Percentiles rank a stretch among this genome's conserved stretches.
These are phyloP conservation scores for Hanseniaspora taiwanica DNA, from an alignment of 805 yeast genomes.

Conservation along the genomic window DNA sequence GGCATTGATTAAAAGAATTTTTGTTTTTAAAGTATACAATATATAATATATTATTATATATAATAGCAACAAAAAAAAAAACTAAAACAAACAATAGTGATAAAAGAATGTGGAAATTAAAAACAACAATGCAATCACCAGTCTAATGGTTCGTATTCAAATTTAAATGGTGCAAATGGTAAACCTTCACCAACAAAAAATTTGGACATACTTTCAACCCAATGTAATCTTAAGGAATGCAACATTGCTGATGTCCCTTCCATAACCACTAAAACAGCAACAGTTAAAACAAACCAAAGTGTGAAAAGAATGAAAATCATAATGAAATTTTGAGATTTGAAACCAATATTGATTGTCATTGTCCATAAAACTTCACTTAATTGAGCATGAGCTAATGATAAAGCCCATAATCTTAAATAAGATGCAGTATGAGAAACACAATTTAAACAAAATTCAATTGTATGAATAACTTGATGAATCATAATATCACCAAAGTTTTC, in stretches of 20 bases:
- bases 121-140: constrained; percentile 2
- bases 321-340: constrained; percentile 33
- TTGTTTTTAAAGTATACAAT: no score
- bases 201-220: constrained; percentile 78
- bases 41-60: no score
- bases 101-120: neutral
- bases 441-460: constrained; percentile 67
- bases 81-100: neutral
- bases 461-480: constrained; percentile 70
- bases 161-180: constrained; percentile 51
- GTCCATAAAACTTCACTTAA: constrained; percentile 62
- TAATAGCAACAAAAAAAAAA: neutral
- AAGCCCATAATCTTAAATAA: constrained; percentile 65
- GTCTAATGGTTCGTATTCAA: constrained; percentile 19
- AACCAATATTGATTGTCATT: constrained; percentile 57
- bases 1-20: no score
- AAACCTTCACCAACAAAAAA: constrained; percentile 68
- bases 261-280: constrained; percentile 58
- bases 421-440: constrained; percentile 76
- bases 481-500: constrained; percentile 52
- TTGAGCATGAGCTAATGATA: constrained; percentile 71
- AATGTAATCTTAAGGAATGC: constrained; percentile 62
- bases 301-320: constrained; percentile 52
- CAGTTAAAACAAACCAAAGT: constrained; percentile 64
- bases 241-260: constrained; percentile 81